Base-by-base conservation (phyloP, 176 grass and related monocot species). In the Oryza coarctata region DNA sequence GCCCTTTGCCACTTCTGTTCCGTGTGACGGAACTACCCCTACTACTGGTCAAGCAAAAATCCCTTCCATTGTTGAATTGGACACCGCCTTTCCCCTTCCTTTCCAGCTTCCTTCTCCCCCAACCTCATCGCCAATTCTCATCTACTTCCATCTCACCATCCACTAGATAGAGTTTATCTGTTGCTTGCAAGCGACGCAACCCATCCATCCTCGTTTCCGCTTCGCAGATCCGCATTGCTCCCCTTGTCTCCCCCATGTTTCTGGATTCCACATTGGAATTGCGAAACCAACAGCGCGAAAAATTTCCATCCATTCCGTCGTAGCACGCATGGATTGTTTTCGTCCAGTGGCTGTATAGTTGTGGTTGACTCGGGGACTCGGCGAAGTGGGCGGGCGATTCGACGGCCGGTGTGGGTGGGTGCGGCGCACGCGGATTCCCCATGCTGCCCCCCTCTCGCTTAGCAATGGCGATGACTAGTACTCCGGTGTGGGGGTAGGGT, bases 181-280 rank as follows among this genome's bases (percentile, higher is more conserved):
- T 86, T 34, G n/a, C 49, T 50, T 85, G 64, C 49, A 36, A 6
- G 7, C 5, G 55, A 60, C 55, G 55, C 13, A 6, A 82, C 30
- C 12, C 41, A 44, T 0, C 32, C 6, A 15, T 15, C 35, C 26
- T 7, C 25, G 15, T 86, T 14, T 81, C 43, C 12, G 13, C 77
- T n/a, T 55, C 26, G n/a, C 65, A 65, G 82, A 89, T 89, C 87
- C 87, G 81, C 86, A 79, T 88, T 88, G 28, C 5, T 77, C 1
- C 49, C 15, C 29, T 33, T 1, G 1, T 33, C 35, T 13, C 12
- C 20, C 36, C 7, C 47, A 73, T 17, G 28, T 7, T 74, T n/a
- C 10, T 9, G 11, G 30, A 23, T 76, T 78, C 44, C 9, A 36
- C 62, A 70, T 80, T 15, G 61, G 17, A 22, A 13, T 36, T 28